Conservation (phyloP, 2,329 filamentous ascomycete genomes). For the Bertia moriformis region DNA sequence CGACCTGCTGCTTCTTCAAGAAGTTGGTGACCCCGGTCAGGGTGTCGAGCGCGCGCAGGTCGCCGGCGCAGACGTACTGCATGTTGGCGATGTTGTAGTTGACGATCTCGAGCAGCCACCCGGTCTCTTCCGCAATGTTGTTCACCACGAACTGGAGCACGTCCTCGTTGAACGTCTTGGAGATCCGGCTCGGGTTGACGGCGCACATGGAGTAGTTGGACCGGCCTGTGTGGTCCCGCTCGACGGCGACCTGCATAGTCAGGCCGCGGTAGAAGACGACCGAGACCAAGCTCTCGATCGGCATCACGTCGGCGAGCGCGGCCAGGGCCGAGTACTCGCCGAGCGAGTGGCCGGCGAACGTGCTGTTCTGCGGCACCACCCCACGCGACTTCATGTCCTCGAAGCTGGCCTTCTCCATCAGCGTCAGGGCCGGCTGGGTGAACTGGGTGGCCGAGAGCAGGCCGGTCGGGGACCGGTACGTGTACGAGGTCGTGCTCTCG, state of each 20-base stretch:
- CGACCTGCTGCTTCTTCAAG: slow-evolving; percentile 90
- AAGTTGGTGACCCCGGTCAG: slow-evolving; percentile 71
- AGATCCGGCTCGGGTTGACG: slow-evolving; percentile 95
- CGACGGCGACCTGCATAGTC: slow-evolving; percentile 98
- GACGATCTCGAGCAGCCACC: slow-evolving; percentile 96
- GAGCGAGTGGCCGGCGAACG: slow-evolving; percentile 91
- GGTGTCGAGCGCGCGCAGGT: slow-evolving; percentile 57
- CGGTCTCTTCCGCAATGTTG: slow-evolving; percentile 84
- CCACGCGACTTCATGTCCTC: slow-evolving; percentile 98
- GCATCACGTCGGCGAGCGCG: slow-evolving; percentile 94
- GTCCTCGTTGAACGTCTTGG: slow-evolving; percentile 96
- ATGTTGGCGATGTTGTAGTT: slow-evolving; percentile 78
- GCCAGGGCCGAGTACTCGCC: slow-evolving; percentile 97
- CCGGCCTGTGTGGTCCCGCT: slow-evolving; percentile 80
- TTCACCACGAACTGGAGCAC: slow-evolving; percentile 92
- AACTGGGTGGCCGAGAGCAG: slow-evolving; percentile 95
- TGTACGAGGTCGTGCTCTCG: slow-evolving; percentile 88
- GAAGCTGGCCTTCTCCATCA: slow-evolving; percentile 99
- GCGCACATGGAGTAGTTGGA: slow-evolving; percentile 99
- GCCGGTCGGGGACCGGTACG: slow-evolving; percentile 87
- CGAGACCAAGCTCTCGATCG: slow-evolving; percentile 95
- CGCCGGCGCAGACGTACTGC: slow-evolving; percentile 62
- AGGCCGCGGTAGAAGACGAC: slow-evolving; percentile 98
- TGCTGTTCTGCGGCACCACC: slow-evolving; percentile 87
- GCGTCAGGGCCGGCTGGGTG: slow-evolving; percentile 87